phyloP scores from a whole-genome alignment of 331 rosid species.

The Rhamnella rubrinervis region DNA sequence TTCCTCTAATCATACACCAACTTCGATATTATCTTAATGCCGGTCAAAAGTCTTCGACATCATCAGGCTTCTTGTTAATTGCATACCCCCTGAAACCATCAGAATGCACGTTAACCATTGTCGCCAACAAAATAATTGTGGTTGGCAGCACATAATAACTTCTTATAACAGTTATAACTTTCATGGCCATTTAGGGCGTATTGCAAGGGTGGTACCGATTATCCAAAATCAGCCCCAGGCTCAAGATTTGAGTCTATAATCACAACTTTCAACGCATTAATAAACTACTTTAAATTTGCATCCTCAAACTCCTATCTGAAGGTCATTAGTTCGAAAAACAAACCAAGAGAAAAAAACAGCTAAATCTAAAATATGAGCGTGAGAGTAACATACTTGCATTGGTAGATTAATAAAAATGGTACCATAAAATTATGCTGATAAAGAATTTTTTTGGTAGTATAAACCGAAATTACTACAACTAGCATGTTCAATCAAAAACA shows the following conservation, averaged over 20 bases:
- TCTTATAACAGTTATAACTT: neutral
- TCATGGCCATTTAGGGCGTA: too few relatives aligned
- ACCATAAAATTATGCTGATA: too few relatives aligned
- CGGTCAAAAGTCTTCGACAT: neutral
- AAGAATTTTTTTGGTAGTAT: neutral
- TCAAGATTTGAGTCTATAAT: too few relatives aligned
- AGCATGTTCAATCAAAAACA: neutral
- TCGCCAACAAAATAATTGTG: neutral
- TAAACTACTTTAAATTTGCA: too few relatives aligned
- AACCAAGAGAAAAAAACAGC: too few relatives aligned
- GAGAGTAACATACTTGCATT: too few relatives aligned
- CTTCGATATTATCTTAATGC: neutral
- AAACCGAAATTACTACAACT: neutral
- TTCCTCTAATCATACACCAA: slow-evolving; percentile 5
- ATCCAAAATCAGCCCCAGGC: too few relatives aligned
- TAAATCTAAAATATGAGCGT: too few relatives aligned
- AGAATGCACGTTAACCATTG: slow-evolving; percentile 3
- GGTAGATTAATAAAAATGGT: too few relatives aligned
- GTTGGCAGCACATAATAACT: neutral
- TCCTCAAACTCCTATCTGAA: neutral
- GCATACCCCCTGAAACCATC: slow-evolving; percentile 18
- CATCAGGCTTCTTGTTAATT: slow-evolving; percentile 8
- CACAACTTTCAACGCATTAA: too few relatives aligned
- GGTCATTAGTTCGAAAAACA: neutral
- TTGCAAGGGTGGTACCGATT: neutral